Evolutionary conservation across 345 rosid species (phyloP), one percentile per base, ranked within the genome.

Genomic region (Eutrema yunnanense): DNA sequence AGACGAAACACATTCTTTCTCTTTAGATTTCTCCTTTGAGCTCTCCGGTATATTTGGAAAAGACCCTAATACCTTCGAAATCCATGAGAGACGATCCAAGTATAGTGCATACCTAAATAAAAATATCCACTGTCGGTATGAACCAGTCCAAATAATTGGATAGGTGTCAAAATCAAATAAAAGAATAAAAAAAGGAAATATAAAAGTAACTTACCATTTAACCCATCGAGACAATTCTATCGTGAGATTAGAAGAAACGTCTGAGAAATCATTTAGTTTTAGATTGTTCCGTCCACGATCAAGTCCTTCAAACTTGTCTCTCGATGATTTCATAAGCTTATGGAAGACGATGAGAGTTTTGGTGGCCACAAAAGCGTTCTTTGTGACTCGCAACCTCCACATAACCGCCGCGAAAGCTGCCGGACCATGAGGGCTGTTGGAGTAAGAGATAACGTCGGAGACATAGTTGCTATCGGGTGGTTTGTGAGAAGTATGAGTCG

Each of bases 171-270:
- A 47, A 38, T 61, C 62, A 16, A 2, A 1, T 8, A 7, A 29
- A 13, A 34, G 1, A 36, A 30, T 9, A 57, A 4, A 19, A 19
- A 38, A 2, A 0, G 3, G 13, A 38, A 36, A 59, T 14, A 54
- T 10, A 1, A 29, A 1, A 36, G 19, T 32, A 56, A 47, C 47
- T 8, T 74, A 89, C 98, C 98, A 93, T 81, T 89, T 78, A 54
- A 90, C 81, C 96, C 94, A 90, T 4, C 82, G 82, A 55, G 97
- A 87, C 12, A 90, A 80, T 13, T 93, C 92, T 86, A 89, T 82
- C 0, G 84, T 38, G 6, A 85, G 4, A 1, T 81, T 77, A 0
- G 89, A 74, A 7, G 85, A 44, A 48, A 55, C 56, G 50, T 93
- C 97, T 71, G 87, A 74, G 72, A 93, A 93, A 38, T 80, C 79